These are phyloP conservation scores for Mycena latifolia DNA, from an alignment of 768 basidiomycete genomes.

Conservation along the genomic window DNA sequence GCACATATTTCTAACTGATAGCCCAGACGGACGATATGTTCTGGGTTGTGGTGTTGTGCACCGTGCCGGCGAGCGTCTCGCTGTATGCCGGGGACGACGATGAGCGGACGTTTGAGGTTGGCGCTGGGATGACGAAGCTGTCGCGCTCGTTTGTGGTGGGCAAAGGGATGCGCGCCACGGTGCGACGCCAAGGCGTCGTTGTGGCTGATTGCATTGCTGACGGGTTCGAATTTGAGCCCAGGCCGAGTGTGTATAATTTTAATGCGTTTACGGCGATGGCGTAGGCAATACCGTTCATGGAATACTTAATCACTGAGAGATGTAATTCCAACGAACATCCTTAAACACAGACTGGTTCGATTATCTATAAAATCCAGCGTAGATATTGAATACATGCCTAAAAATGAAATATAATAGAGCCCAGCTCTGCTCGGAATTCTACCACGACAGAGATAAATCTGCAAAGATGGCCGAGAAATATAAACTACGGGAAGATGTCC, in stretches of 20 bases:
- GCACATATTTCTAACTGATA: background rate
- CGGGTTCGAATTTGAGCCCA: slow-evolving; percentile 51
- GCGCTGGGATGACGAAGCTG: slow-evolving; percentile 58
- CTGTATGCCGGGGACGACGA: slow-evolving; percentile 50
- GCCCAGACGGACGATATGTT: slow-evolving; percentile 59
- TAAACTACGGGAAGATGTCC: background rate
- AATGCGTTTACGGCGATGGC: slow-evolving; percentile 55
- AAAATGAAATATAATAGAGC: no score
- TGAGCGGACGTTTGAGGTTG: slow-evolving; percentile 46
- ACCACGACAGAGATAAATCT: background rate
- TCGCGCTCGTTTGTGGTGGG: slow-evolving; percentile 48
- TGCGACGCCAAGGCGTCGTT: slow-evolving; percentile 45
- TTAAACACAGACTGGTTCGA: no score
- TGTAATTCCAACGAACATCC: no score
- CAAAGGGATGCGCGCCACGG: slow-evolving; percentile 15
- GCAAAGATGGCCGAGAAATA: no score
- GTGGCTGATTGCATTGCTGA: slow-evolving; percentile 50
- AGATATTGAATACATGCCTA: no score
- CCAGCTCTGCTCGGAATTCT: no score
- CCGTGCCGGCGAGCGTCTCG: slow-evolving; percentile 52
- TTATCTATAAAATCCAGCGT: no score
- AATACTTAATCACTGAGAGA: background rate
- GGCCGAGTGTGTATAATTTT: slow-evolving; percentile 63
- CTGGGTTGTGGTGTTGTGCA: slow-evolving; percentile 62
- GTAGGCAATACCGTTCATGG: background rate